These are phyloP conservation scores for Panicum hallii DNA, from an alignment of 202 grass and related monocot genomes.

Conservation along the genomic window DNA sequence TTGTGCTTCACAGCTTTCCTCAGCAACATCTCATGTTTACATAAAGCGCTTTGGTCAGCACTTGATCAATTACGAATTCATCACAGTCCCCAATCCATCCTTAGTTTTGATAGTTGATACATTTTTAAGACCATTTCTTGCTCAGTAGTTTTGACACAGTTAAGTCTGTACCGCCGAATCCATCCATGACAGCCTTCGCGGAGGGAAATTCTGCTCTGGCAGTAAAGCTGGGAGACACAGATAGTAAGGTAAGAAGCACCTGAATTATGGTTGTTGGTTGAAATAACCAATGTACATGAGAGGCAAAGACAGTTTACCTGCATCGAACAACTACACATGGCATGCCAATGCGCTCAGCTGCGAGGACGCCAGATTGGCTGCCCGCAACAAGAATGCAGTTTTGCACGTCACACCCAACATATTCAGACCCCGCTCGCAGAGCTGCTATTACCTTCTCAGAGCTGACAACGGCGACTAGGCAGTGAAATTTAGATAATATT, in stretches of 20 bases:
- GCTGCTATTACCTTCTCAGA: constrained; percentile 67
- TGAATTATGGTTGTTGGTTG: not conserved
- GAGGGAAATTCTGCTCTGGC: constrained; percentile 78
- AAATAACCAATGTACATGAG: not conserved
- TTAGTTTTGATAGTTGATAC: not conserved
- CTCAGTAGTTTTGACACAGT: constrained; percentile 71
- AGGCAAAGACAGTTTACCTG: constrained; percentile 53
- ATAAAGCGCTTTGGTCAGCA: not conserved
- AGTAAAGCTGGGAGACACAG: constrained; percentile 54
- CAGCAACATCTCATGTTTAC: not conserved
- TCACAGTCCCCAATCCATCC: not conserved
- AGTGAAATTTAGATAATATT: constrained; percentile 28
- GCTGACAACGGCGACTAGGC: constrained; percentile 48
- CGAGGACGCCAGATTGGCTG: constrained; percentile 72
- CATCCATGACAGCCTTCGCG: constrained; percentile 80
- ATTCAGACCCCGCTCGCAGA: constrained; percentile 78
- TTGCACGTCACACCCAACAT: constrained; percentile 52
- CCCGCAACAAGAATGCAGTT: constrained; percentile 77
- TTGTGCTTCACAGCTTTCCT: not conserved
- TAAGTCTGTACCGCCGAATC: constrained; percentile 76
- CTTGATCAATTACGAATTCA: not conserved
- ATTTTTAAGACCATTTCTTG: constrained; percentile 56
- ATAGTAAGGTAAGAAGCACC: not conserved
- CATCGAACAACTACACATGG: constrained; percentile 80
- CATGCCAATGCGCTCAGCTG: constrained; percentile 81